Evolutionary conservation across 148 eudicot genomes (phyloP), one percentile per base, ranked within the genome.

Genomic region (Arbutus unedo): DNA sequence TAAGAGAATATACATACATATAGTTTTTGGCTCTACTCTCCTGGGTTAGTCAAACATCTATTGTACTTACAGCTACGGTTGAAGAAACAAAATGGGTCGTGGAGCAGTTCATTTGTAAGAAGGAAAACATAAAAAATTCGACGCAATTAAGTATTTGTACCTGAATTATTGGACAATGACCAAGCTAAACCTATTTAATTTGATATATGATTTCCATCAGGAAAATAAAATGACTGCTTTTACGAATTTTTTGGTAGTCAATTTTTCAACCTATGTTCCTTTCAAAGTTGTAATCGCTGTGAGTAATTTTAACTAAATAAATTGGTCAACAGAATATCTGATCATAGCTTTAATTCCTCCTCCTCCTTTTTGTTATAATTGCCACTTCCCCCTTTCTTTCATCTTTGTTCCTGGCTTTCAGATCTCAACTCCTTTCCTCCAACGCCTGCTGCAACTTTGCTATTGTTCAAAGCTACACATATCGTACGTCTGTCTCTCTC

Each of bases 21-120:
- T 81, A 81, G 13, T 18, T 80, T 86, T 81, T 68, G 87, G 84
- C 71, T 81, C 10, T 8, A 55, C 15, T 8, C 1, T 9, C 15
- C 10, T 3, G 3, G 3, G 59, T 16, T 9, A 16, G 16, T 55
- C 14, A 55, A 16, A 3, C 14, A 13, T 9, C 15, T 16, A 55
- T 0, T 16, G 1, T 8, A 16, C 59, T 3, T 41, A 71, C 45
- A 71, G n/a, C n/a, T 14, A 6, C 45, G 6, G 18, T 67, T 67
- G 73, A 38, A 71, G 48, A 71, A 43, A 43, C 15, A 18, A 71
- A 15, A 31, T 31, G 38, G 38, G 38, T 31, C 38, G 38, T 31
- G 38, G 38, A 31, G 38, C 38, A 31, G 38, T 31, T 31, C 38
- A 31, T 31, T 31, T 1, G 38, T 31, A 31, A 31, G 38, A 31